Evolutionary conservation across 31 red algal genomes (phyloP).

Genomic region (Odonthalia washingtoniensis): DNA sequence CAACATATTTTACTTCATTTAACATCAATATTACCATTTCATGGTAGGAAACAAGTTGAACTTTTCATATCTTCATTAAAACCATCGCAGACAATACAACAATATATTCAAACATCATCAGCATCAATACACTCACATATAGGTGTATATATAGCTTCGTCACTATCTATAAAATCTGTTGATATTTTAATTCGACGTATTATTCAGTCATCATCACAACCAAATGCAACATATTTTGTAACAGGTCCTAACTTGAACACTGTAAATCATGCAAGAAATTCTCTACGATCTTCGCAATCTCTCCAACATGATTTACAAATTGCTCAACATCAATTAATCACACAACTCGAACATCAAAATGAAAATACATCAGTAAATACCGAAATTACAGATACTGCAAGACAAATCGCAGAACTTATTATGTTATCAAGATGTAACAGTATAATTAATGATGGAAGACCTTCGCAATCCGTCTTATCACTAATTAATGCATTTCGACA

Average conservation of each 20-base stretch:
- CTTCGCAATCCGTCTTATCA: constrained; percentile 39
- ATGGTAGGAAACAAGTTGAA: too few species aligned
- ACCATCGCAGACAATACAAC: too few species aligned
- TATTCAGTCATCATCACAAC: background rate
- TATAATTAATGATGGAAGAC: constrained; percentile 67
- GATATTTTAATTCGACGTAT: background rate
- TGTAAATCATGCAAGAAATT: constrained; percentile 45
- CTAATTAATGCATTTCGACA: background rate
- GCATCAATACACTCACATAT: too few species aligned
- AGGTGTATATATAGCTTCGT: background rate
- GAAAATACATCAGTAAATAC: constrained; percentile 35
- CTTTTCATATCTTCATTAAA: too few species aligned
- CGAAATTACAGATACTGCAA: constrained; percentile 56
- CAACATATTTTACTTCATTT: too few species aligned
- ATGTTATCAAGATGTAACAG: constrained; percentile 44
- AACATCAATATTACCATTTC: too few species aligned
- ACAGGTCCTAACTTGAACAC: constrained; percentile 37
- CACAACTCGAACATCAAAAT: too few species aligned
- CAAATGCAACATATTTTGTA: constrained; percentile 50
- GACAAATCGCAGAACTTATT: constrained; percentile 64
- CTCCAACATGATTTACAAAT: constrained; percentile 13
- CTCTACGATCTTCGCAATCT: constrained; percentile 29
- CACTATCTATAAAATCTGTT: background rate
- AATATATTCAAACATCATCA: too few species aligned
- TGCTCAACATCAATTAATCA: too few species aligned